Evolutionary conservation across 2,329 filamentous ascomycete genomes (phyloP), one percentile per base, ranked within the genome.

Genomic region (Ophiostoma australiae): DNA sequence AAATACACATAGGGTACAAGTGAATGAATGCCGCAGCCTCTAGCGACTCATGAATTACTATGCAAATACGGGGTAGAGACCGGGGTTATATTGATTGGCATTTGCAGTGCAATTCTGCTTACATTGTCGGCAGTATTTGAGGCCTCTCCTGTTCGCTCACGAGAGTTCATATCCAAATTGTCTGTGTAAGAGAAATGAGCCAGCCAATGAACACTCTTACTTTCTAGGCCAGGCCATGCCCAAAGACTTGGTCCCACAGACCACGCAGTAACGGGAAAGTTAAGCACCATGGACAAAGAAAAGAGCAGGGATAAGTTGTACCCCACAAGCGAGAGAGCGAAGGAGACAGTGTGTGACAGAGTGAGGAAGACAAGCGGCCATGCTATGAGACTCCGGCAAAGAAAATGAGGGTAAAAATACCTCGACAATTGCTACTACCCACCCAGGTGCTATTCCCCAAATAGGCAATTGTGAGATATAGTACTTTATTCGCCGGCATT

Each of bases 101-200:
- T 48, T 48, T 48, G 44, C 52, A 27, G 27, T 17, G 20, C 17
- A 33, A 4, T 65, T 37, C 61, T 65, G 61, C 61, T 65, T 35
- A 65, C 61, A 39, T 17, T 37, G 61, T 20, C 61, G 17, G 61
- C 20, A n/a, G 61, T 20, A 65, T 65, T 37, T 65, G 4, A 31
- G 31, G 17, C 27, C 33, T n/a, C 33, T 65, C 61, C 61, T 65
- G 61, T 65, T 65, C 33, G 61, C 33, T 39, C 31, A n/a, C 20
- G 33, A 35, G 61, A 37, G 61, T 39, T 23, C 7, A 35, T 17
- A n/a, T 58, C 52, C 52, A 27, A 58, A 58, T 58, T 27, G n/a
- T 27, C 68, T 72, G 69, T 72, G 70, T 74, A 73, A 71, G 70
- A 73, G 69, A 72, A 73, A 72, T 41, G 17, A 23, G n/a, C 7